Evolutionary conservation across 1,284 basidiomycete genomes (phyloP), one percentile per base, ranked within the genome.

Genomic region (Jaminaea rosea): DNA sequence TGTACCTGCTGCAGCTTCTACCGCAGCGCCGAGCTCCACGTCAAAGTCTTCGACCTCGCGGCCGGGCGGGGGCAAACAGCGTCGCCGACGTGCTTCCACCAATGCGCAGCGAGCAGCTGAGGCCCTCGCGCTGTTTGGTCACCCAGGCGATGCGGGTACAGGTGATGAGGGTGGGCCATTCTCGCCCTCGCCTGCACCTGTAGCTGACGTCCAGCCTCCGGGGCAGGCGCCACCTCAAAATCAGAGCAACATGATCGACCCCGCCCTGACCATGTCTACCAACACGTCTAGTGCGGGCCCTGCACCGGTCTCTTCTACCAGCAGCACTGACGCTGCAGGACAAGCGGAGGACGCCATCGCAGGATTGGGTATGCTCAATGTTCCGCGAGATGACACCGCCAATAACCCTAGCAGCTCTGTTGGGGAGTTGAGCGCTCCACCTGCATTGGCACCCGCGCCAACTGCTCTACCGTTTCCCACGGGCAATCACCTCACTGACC

Each of bases 71-170:
- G 34, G n/a, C 4, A 24, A 42, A 4, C 19, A 42, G 39, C 39
- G 39, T 21, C 4, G 39, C 19, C 13, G 39, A 11, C 39, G 39
- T 13, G 39, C 39, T 5, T 42, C 39, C 11, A 42, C 39, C 4
- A 42, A 24, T 42, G 39, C 39, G 19, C 39, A 42, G 39, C 39
- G 39, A 42, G 39, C 39, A 21, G 39, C 39, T 3, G 39, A 42
- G 24, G 39, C 39, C 13, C 23, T 42, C 19, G 39, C 39, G 19
- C 19, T 23, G 19, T 42, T 42, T 42, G 39, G 19, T 13, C 39
- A 42, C 17, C n/a, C n/a, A n/a, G 39, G 39, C 39, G 34, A 36
- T 10, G 21, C n/a, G n/a, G 34, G 34, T 10, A 36, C n/a, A n/a
- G n/a, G n/a, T n/a, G n/a, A n/a, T n/a, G n/a, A n/a, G n/a, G n/a